Conservation (phyloP, 495 filamentous ascomycete species). For the Penicillium macrosclerotiorum region DNA sequence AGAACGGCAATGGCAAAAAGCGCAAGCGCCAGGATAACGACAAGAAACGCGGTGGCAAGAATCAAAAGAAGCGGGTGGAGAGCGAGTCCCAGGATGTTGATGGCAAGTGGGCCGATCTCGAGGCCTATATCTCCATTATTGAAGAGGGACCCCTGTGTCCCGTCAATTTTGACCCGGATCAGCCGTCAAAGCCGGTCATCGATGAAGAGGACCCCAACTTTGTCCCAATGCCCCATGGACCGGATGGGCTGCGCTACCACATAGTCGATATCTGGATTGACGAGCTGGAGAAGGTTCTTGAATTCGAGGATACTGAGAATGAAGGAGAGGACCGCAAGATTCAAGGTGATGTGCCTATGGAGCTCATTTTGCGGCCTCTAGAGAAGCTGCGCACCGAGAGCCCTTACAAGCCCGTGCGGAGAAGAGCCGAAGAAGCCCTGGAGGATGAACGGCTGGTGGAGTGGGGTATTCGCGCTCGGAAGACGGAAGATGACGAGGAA, state of each 20-base stretch:
- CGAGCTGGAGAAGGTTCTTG: conserved; percentile 68
- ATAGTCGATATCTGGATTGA: conserved; percentile 89
- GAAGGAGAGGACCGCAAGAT: conserved; percentile 30
- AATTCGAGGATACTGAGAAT: conserved; percentile 42
- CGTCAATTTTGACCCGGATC: conserved; percentile 42
- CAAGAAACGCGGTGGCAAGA: conserved; percentile 46
- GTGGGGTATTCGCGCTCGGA: conserved; percentile 50
- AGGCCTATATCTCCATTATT: conserved; percentile 41
- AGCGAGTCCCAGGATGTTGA: conserved; percentile 30
- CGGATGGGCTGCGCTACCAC: conserved; percentile 84
- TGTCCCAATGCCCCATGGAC: conserved; percentile 49
- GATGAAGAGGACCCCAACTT: conserved; percentile 31
- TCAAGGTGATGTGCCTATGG: conserved; percentile 43
- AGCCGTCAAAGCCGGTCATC: conserved; percentile 25
- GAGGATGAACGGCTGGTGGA: conserved; percentile 69
- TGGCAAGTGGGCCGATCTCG: conserved; percentile 38
- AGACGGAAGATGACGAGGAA: conserved; percentile 38
- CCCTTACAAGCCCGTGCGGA: conserved; percentile 69
- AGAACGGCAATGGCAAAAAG: conserved; percentile 22
- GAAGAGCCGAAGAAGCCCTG: conserved; percentile 67
- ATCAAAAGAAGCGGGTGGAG: conserved; percentile 28
- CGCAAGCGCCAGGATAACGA: conserved; percentile 26
- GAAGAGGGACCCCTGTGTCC: conserved; percentile 45
- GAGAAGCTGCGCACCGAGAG: conserved; percentile 53
- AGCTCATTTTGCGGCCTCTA: conserved; percentile 59